These are phyloP conservation scores for Magnusiomyces tetraspermus DNA, from an alignment of 1,139 yeast genomes.

Conservation along the genomic window DNA sequence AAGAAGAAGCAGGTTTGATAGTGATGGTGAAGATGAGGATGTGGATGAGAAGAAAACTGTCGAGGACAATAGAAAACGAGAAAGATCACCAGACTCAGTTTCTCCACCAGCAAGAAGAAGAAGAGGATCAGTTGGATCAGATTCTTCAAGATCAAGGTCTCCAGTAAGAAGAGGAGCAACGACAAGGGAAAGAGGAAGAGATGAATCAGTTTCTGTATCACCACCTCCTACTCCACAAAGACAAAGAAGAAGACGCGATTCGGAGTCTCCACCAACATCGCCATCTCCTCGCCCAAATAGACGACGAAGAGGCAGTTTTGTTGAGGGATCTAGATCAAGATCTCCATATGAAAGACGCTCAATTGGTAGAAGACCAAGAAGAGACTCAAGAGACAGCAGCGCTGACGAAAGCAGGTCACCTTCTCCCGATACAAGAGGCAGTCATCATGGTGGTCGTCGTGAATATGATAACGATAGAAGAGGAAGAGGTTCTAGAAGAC, in stretches of 20 bases:
- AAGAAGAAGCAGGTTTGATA: not conserved
- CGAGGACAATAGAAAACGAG: slow-evolving; percentile 11
- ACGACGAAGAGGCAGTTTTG: not conserved
- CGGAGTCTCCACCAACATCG: not conserved
- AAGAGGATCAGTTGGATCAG: not conserved
- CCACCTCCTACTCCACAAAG: slow-evolving; percentile 4
- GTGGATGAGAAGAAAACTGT: slow-evolving; percentile 20
- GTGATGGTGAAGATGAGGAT: slow-evolving; percentile 9
- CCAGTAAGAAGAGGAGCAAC: not conserved
- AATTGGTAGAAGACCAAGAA: not conserved
- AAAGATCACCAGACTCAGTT: not conserved
- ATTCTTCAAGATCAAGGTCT: not conserved
- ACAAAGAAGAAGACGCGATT: slow-evolving; percentile 4
- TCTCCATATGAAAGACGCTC: not conserved
- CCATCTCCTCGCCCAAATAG: not conserved
- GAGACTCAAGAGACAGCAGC: not conserved
- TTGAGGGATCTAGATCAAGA: not conserved
- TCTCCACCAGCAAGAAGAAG: not conserved
- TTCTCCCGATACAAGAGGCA: too few species aligned
- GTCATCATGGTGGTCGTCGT: too few species aligned
- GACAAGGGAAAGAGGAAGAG: not conserved
- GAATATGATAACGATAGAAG: too few species aligned
- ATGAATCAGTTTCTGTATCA: slow-evolving; percentile 6
- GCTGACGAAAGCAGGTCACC: too few species aligned
- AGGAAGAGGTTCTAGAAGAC: too few species aligned